Evolutionary conservation across 768 basidiomycete genomes (phyloP).

Genomic region (Chlorophyllum brunneum): DNA sequence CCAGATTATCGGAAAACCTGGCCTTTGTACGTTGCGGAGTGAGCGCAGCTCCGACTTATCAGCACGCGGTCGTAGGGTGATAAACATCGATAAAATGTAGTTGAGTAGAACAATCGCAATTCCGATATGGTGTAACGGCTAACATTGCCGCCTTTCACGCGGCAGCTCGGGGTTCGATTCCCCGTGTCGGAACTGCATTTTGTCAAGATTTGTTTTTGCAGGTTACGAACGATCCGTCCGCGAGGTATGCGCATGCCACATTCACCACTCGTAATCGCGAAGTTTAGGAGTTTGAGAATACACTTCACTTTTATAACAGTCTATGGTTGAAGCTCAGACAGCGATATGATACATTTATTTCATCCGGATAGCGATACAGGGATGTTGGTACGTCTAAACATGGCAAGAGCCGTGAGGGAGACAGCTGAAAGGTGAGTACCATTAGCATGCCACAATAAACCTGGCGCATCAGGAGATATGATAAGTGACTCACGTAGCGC

Average conservation of each 20-base stretch:
- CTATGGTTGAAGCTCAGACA: too few relatives aligned
- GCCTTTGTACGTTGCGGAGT: too few relatives aligned
- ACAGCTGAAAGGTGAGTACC: background rate
- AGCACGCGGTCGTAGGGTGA: too few relatives aligned
- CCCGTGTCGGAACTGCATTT: constrained; percentile 31
- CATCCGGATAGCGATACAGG: background rate
- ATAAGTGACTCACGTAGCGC: background rate
- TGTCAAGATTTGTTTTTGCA: too few relatives aligned
- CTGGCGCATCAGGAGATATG: background rate
- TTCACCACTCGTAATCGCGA: too few relatives aligned
- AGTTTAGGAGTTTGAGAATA: too few relatives aligned
- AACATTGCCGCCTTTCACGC: constrained; percentile 61
- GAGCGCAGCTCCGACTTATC: too few relatives aligned
- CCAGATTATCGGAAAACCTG: too few relatives aligned
- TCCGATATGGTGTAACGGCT: constrained; percentile 56
- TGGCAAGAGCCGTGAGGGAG: constrained; percentile 9
- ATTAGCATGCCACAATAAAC: background rate
- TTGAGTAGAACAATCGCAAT: too few relatives aligned
- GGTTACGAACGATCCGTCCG: background rate
- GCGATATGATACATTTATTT: background rate
- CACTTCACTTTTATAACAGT: too few relatives aligned
- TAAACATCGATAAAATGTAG: too few relatives aligned
- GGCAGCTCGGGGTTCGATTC: constrained; percentile 38
- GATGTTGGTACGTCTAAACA: background rate
- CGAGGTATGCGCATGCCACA: too few relatives aligned